phyloP scores from a whole-genome alignment of 768 basidiomycete genomes.

The Dendrothele bispora region DNA sequence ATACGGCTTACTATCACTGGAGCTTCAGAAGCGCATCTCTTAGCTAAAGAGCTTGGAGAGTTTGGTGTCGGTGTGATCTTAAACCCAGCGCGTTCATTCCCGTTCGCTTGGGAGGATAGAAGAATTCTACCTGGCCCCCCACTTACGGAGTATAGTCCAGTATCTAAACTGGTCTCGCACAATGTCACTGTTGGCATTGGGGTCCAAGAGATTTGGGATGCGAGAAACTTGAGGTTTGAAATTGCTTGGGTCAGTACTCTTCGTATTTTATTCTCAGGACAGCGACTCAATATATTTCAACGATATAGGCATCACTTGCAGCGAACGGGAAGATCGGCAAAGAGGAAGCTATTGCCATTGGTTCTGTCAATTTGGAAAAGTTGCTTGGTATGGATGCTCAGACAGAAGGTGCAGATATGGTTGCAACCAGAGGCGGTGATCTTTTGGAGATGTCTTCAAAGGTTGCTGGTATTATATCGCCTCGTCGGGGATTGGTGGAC shows the following conservation, averaged over 20 bases:
- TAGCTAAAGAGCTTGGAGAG: slow-evolving; percentile 66
- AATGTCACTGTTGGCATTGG: slow-evolving; percentile 77
- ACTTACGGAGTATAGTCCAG: slow-evolving; percentile 51
- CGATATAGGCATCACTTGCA: slow-evolving; percentile 42
- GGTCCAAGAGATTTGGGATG: slow-evolving; percentile 62
- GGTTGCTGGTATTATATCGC: slow-evolving; percentile 56
- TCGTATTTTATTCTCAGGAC: not conserved
- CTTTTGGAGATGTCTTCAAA: slow-evolving; percentile 44
- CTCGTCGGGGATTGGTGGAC: slow-evolving; percentile 15
- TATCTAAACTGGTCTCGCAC: slow-evolving; percentile 61
- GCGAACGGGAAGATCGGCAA: slow-evolving; percentile 37
- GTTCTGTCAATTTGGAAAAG: slow-evolving; percentile 44
- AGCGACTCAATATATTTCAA: slow-evolving; percentile 1
- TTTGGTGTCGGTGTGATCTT: slow-evolving; percentile 48
- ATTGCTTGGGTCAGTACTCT: slow-evolving; percentile 69
- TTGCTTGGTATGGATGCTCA: slow-evolving; percentile 35
- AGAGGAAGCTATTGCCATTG: slow-evolving; percentile 45
- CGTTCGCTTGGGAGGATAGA: slow-evolving; percentile 66
- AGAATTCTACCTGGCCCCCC: slow-evolving; percentile 77
- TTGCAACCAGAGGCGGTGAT: slow-evolving; percentile 55
- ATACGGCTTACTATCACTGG: slow-evolving; percentile 66
- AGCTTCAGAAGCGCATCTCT: slow-evolving; percentile 63
- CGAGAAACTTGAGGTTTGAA: slow-evolving; percentile 79
- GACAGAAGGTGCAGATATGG: slow-evolving; percentile 48
- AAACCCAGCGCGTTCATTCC: slow-evolving; percentile 66